Evolutionary conservation across 257 asterid species (phyloP), one percentile per base, ranked within the genome.

Genomic region (Penstemon eatonii): DNA sequence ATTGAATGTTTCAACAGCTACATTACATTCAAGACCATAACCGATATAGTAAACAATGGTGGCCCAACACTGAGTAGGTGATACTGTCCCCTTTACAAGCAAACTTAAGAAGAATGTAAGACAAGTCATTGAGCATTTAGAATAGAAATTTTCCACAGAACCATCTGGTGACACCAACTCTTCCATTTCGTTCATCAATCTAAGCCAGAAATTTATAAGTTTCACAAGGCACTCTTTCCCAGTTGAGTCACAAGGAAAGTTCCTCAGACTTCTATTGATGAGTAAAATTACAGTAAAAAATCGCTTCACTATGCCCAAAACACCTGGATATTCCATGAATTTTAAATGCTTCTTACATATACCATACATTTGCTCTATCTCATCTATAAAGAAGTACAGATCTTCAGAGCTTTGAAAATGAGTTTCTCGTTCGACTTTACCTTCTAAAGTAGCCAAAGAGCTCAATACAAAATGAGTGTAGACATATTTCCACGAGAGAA

Each of bases 131-230:
- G 83, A 81, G 73, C 86, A 82, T 72, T 75, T 83, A 9, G 95
- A 89, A 72, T 56, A 72, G 64, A 89, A 80, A 54, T 70, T 79
- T 77, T 80, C 82, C 40, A 71, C 72, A 6, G 78, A 82, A 70
- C 47, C 65, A 56, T 73, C 75, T 42, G 45, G 62, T 13, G 67
- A 60, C 61, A 70, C 71, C 63, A 85, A 74, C 74, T 83, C 85
- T 78, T 78, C 84, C 79, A 84, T 72, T 68, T 91, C 96, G 67
- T 71, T 80, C 83, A 87, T 77, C 75, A 90, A 65, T 77, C 85
- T 78, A 65, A 94, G 76, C 99, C 96, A 94, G 78, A 85, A 79
- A 68, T 71, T 81, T 74, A 94, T 76, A 56, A 94, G 87, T 86
- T 78, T 83, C 74, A 85, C 68, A n/a, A 84, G 86, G 79, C 86